Base-by-base conservation (phyloP, 495 filamentous ascomycete species). In the Monascus purpureus region DNA sequence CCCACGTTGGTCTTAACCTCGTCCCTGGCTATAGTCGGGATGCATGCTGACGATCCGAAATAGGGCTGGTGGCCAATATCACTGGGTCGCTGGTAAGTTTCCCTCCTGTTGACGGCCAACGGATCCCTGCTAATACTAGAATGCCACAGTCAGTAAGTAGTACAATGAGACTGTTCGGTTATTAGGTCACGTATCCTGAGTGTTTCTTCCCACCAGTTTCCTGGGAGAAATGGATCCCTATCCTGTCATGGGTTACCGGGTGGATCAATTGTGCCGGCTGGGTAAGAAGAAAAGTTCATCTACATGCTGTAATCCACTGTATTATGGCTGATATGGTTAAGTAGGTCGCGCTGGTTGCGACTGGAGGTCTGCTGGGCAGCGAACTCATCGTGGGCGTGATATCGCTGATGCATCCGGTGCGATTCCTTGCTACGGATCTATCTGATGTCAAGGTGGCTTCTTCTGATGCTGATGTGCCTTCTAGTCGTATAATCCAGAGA, bases 231-330 rank as follows among this genome's bases (percentile, higher is more conserved):
- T 80, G 67, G 67, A 70, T 72, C 28, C 71, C 72, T 1, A 50
- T 73, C 13, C 53, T 83, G 4, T 74, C 68, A 8, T 85, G 73
- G 70, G 70, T 75, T 18, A 80, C 75, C 0, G 80, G 80, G 7
- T 85, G 79, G 79, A 72, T 82, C 36, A 82, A 80, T 47, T 70
- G 76, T 17, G 70, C 72, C 18, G 80, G 76, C 12, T 83, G 78
- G 79, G 77, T 82, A 38, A 25, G 39, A 11, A 22, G n/a, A n/a
- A n/a, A n/a, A n/a, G n/a, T n/a, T n/a, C n/a, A n/a, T n/a, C n/a
- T n/a, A n/a, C n/a, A n/a, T n/a, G n/a, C n/a, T n/a, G n/a, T n/a
- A n/a, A n/a, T n/a, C n/a, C n/a, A n/a, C n/a, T n/a, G n/a, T n/a
- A n/a, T n/a, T n/a, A n/a, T n/a, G n/a, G n/a, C n/a, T n/a, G n/a